A percentile compares a stretch with the other conserved stretches of the same genome.
phyloP scores from a whole-genome alignment of 352 stramenopile species.

The Phytophthora megakarya region DNA sequence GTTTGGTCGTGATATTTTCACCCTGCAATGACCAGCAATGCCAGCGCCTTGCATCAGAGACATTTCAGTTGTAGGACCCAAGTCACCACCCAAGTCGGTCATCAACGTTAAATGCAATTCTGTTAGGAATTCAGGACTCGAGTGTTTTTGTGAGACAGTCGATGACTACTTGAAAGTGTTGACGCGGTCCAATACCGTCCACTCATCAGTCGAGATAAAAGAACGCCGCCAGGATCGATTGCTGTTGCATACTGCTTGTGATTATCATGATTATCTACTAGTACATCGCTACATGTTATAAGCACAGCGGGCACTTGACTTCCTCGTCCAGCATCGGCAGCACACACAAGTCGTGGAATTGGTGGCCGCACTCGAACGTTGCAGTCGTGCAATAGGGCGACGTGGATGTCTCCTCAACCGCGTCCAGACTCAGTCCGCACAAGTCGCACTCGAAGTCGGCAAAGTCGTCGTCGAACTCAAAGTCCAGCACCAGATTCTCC shows the following conservation, averaged over 20 bases:
- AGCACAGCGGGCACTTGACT: constrained; percentile 37
- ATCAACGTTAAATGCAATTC: no score
- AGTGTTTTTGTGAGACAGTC: no score
- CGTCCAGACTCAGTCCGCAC: constrained; percentile 33
- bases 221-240: no score
- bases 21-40: no score
- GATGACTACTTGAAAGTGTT: no score
- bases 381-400: constrained; percentile 34
- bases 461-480: constrained; percentile 34
- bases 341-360: constrained; percentile 43
- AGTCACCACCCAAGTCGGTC: no score
- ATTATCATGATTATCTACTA: constrained; percentile 29
- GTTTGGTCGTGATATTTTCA: no score
- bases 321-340: constrained; percentile 31
- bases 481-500: constrained; percentile 33
- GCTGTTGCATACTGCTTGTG: constrained; percentile 13
- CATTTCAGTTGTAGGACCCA: no score
- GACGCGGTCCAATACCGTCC: no score
- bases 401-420: constrained; percentile 19
- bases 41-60: no score
- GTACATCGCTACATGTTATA: constrained; percentile 6
- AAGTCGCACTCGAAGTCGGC: constrained; percentile 29
- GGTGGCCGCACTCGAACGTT: constrained; percentile 42
- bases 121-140: no score
- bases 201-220: no score